These are phyloP conservation scores for Metschnikowia santaceciliae DNA, from an alignment of 805 yeast species.

Conservation along the genomic window DNA sequence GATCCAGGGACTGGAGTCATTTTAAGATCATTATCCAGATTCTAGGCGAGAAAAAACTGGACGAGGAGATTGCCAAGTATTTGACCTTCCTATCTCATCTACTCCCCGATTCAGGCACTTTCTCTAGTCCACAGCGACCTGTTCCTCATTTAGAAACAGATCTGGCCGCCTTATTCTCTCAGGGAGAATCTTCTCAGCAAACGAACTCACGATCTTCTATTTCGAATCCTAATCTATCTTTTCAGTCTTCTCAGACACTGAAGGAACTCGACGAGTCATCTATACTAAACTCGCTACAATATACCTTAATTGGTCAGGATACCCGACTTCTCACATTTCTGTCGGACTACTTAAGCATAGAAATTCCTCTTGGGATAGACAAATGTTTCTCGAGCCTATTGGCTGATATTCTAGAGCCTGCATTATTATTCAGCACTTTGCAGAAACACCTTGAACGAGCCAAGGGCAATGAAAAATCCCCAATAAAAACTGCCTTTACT, in stretches of 20 bases:
- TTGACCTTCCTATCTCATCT: slow-evolving; percentile 27
- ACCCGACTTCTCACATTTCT: slow-evolving; percentile 51
- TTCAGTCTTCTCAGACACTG: not conserved
- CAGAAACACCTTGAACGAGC: slow-evolving; percentile 24
- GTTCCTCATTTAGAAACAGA: not conserved
- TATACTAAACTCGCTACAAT: slow-evolving; percentile 46
- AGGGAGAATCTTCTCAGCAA: not conserved
- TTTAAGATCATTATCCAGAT: slow-evolving; percentile 30
- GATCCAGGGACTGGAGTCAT: slow-evolving; percentile 28
- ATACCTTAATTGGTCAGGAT: slow-evolving; percentile 58
- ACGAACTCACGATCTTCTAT: not conserved
- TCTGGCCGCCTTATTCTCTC: not conserved
- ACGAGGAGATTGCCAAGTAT: slow-evolving; percentile 33
- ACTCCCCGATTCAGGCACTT: slow-evolving; percentile 4
- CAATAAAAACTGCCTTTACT: slow-evolving; percentile 59
- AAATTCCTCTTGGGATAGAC: slow-evolving; percentile 51
- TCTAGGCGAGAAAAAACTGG: slow-evolving; percentile 24
- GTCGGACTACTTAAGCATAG: slow-evolving; percentile 25
- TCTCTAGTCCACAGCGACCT: slow-evolving; percentile 1
- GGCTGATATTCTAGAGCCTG: slow-evolving; percentile 64
- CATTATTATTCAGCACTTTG: slow-evolving; percentile 56
- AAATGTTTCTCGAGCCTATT: slow-evolving; percentile 55
- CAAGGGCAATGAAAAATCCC: slow-evolving; percentile 35
- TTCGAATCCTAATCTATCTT: not conserved
- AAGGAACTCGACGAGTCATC: slow-evolving; percentile 17